These are phyloP conservation scores for Coemansia sp. DNA, from an alignment of 192 early-diverging fungal species.

Conservation along the genomic window DNA sequence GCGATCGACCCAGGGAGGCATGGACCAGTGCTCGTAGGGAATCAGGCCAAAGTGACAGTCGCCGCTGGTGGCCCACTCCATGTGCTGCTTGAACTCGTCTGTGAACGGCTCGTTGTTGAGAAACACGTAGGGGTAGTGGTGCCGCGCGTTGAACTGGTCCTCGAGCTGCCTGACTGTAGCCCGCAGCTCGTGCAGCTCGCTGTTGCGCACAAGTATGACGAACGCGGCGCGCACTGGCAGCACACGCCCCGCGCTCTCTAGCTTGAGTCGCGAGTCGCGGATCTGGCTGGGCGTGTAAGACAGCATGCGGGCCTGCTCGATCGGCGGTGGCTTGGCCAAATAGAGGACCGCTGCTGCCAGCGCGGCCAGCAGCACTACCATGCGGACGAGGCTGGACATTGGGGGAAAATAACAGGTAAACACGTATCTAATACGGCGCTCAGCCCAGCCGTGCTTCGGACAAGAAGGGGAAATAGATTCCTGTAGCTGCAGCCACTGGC, in stretches of 20 bases:
- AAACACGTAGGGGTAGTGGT: conserved; percentile 71
- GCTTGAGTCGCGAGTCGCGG: conserved; percentile 35
- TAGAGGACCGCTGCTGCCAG: conserved; percentile 17
- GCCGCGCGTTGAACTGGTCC: conserved; percentile 67
- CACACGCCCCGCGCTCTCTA: not conserved
- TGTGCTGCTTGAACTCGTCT: conserved; percentile 57
- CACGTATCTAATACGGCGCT: too few relatives aligned
- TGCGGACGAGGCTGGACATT: not conserved
- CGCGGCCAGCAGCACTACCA: conserved; percentile 13
- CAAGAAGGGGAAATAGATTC: too few relatives aligned
- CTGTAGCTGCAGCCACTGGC: too few relatives aligned
- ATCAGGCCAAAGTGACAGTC: conserved; percentile 66
- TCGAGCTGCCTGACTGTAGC: conserved; percentile 71
- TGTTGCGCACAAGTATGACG: conserved; percentile 72
- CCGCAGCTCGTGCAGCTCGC: conserved; percentile 65
- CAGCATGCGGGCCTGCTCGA: conserved; percentile 22
- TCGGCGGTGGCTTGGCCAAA: conserved; percentile 24
- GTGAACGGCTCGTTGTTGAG: conserved; percentile 71
- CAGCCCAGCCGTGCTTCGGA: too few relatives aligned
- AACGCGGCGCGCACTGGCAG: conserved; percentile 36
- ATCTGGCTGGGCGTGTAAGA: conserved; percentile 18
- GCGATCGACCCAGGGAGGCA: conserved; percentile 69
- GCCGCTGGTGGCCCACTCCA: conserved; percentile 55
- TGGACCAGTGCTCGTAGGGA: conserved; percentile 69
- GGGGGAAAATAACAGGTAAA: too few relatives aligned